Percentiles rank a stretch among this genome's conserved stretches.
Conservation (phyloP, 139 green algal species). For the Picochlorum sp. region DNA sequence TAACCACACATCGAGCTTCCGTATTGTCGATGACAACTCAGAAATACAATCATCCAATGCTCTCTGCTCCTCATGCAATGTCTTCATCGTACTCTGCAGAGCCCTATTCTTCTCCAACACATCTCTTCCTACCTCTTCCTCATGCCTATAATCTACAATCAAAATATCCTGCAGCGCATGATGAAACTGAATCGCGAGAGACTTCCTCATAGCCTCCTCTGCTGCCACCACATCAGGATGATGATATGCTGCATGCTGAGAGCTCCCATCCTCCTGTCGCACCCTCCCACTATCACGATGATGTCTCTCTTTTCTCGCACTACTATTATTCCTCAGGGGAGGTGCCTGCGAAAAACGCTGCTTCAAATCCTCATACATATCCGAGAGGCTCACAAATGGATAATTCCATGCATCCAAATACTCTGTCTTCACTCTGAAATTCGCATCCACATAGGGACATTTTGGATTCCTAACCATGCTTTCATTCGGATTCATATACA, state of each 20-base stretch:
- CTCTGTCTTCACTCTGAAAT: not conserved
- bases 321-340: not conserved
- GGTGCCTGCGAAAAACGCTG: not conserved
- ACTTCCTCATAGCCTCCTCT: not conserved
- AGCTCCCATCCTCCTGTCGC: not conserved
- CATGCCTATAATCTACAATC: not conserved
- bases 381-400: not conserved
- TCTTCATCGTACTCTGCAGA: not conserved
- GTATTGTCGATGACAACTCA: not conserved
- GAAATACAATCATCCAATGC: not conserved
- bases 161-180: not conserved
- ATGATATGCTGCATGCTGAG: not conserved
- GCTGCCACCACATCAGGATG: not conserved
- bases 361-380: conserved; percentile 3
- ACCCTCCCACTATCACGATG: not conserved
- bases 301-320: no score
- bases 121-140: not conserved
- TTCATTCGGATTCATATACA: conserved; percentile 5
- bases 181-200: not conserved
- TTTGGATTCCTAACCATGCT: not conserved
- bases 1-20: conserved; percentile 10
- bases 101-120: not conserved
- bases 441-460: not conserved
- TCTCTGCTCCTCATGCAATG: not conserved
- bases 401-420: not conserved